phyloP scores from a whole-genome alignment of 1,139 yeast species.

The Petasospora rhodanensis region DNA sequence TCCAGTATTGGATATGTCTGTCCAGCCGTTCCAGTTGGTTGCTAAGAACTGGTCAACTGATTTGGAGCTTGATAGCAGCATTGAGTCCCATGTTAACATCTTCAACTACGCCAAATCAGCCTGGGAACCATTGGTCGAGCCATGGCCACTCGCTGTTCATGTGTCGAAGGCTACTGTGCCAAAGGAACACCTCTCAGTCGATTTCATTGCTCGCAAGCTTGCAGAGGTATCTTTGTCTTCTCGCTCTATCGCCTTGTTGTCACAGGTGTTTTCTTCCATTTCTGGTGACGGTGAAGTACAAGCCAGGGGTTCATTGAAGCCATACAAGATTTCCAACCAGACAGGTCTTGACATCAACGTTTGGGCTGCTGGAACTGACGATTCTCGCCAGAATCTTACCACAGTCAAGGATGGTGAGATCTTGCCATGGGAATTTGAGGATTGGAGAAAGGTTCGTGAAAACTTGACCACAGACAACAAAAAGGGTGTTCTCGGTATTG shows the following conservation, averaged over 20 bases:
- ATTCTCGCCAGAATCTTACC: conserved; percentile 28
- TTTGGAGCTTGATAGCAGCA: conserved; percentile 62
- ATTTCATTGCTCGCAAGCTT: conserved; percentile 65
- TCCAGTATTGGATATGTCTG: conserved; percentile 79
- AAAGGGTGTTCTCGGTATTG: conserved; percentile 57
- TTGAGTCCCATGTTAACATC: conserved; percentile 71
- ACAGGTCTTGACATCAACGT: conserved; percentile 78
- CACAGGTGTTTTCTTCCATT: conserved; percentile 59
- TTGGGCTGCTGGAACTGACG: conserved; percentile 55
- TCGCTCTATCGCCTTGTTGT: conserved; percentile 70
- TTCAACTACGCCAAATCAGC: conserved; percentile 89
- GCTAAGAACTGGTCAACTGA: conserved; percentile 93
- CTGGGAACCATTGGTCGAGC: conserved; percentile 94
- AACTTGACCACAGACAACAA: conserved; percentile 63
- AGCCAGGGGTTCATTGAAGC: conserved; percentile 77
- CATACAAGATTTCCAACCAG: conserved; percentile 75
- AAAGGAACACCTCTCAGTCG: conserved; percentile 38
- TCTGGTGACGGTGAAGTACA: conserved; percentile 49
- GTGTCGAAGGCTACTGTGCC: conserved; percentile 43
- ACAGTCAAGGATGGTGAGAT: conserved; percentile 47
- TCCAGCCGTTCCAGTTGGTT: conserved; percentile 65
- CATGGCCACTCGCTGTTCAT: conserved; percentile 79
- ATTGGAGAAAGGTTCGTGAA: conserved; percentile 86
- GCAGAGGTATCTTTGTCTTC: conserved; percentile 84
- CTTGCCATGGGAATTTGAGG: conserved; percentile 89